These are phyloP conservation scores for Chlamydomonas applanata DNA, from an alignment of 139 green algal species.

Conservation along the genomic window DNA sequence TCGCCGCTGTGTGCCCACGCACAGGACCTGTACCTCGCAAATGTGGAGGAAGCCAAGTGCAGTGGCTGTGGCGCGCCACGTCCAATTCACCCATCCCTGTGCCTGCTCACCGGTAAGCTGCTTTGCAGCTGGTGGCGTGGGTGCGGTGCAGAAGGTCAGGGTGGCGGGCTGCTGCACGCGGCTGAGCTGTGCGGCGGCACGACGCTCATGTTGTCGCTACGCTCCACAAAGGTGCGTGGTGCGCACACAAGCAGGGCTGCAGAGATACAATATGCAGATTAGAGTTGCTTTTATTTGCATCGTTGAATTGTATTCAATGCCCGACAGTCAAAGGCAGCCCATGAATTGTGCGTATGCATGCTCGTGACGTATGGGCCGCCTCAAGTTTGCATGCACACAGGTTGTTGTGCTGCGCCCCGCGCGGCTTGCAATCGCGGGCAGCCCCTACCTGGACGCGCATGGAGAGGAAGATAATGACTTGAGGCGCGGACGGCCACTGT, in stretches of 20 bases:
- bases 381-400: neutral
- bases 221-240: constrained; percentile 18
- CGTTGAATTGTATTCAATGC: too few species aligned
- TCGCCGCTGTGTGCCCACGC: neutral
- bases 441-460: constrained; percentile 35
- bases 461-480: constrained; percentile 34
- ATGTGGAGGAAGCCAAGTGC: too few species aligned
- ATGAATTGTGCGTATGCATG: too few species aligned
- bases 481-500: constrained; percentile 36
- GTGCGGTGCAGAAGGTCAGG: constrained; percentile 16
- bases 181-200: constrained; percentile 20
- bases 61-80: neutral
- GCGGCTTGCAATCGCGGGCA: constrained; percentile 1
- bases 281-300: too few species aligned
- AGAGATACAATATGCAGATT: too few species aligned
- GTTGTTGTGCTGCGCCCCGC: constrained; percentile 7
- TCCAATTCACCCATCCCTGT: constrained; percentile 19
- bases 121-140: constrained; percentile 29
- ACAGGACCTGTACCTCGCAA: too few species aligned
- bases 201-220: constrained; percentile 28
- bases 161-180: constrained; percentile 27
- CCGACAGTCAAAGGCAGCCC: too few species aligned
- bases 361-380: too few species aligned
- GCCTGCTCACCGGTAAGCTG: constrained; percentile 29
- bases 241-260: too few species aligned